Conservation (phyloP, 371 early-diverging fungal species). For the Batrachochytrium dendrobatidis region DNA sequence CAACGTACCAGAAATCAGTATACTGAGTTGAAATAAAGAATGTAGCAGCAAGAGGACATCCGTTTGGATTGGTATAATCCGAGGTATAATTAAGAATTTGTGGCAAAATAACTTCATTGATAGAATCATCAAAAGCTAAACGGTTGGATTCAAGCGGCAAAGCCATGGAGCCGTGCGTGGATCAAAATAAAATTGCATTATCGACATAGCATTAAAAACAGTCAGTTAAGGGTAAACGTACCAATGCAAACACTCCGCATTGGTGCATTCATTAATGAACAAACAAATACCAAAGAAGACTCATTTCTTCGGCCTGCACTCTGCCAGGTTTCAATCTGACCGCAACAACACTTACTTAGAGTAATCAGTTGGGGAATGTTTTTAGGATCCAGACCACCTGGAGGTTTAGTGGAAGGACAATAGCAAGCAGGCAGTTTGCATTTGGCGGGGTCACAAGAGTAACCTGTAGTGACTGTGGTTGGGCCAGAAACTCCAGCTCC, state of each 20-base stretch:
- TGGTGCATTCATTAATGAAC: no score
- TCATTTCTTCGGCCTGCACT: no score
- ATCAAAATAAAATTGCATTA: background rate
- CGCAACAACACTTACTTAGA: slow-evolving; percentile 20
- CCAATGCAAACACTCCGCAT: no score
- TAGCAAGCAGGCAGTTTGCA: slow-evolving; percentile 17
- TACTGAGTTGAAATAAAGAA: slow-evolving; percentile 20
- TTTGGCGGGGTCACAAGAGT: slow-evolving; percentile 9
- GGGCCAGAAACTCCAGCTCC: background rate
- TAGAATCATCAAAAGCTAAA: slow-evolving; percentile 18
- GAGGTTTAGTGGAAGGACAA: slow-evolving; percentile 12
- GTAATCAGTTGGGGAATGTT: slow-evolving; percentile 20
- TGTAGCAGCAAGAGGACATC: slow-evolving; percentile 23
- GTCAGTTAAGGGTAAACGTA: no score
- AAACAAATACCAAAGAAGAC: no score
- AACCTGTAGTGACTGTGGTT: background rate
- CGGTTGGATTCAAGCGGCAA: background rate
- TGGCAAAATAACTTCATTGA: slow-evolving; percentile 9
- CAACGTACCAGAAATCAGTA: slow-evolving; percentile 18
- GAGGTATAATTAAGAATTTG: slow-evolving; percentile 8
- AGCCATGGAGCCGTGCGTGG: background rate
- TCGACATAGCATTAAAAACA: background rate
- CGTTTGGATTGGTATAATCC: slow-evolving; percentile 23
- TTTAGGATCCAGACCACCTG: slow-evolving; percentile 16
- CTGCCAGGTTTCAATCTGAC: no score